phyloP scores from a whole-genome alignment of 2,329 filamentous ascomycete genomes.

The Nemania sp. region DNA sequence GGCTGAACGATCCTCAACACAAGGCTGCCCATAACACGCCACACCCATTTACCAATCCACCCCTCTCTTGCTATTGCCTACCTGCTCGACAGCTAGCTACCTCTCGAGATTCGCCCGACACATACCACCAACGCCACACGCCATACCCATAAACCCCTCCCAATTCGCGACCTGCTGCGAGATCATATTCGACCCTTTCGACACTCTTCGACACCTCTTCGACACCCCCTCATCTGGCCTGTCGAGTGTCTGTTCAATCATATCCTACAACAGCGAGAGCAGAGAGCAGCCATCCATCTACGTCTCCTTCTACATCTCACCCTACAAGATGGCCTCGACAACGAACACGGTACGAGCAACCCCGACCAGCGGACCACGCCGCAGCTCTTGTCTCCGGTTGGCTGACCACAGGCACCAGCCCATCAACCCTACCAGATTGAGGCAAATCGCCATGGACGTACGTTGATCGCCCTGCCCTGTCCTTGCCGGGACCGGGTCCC shows the following conservation, averaged over 20 bases:
- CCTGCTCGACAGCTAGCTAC: not conserved
- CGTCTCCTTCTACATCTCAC: not conserved
- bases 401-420: constrained; percentile 58
- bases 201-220: not conserved
- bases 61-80: constrained; percentile 6
- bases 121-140: not conserved
- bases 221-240: constrained; percentile 5
- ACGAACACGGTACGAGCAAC: constrained; percentile 35
- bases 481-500: not conserved
- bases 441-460: constrained; percentile 86
- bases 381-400: not conserved
- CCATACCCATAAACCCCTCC: not conserved
- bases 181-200: not conserved
- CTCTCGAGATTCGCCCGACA: not conserved
- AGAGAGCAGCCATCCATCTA: too few species aligned
- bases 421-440: constrained; percentile 74
- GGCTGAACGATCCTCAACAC: constrained; percentile 19
- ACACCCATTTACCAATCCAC: not conserved
- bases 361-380: not conserved
- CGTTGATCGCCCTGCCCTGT: constrained; percentile 40
- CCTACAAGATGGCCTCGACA: constrained; percentile 35
- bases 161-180: not conserved
- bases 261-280: not conserved
- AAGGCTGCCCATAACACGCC: constrained; percentile 19
- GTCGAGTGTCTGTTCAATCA: not conserved